Evolutionary conservation across 2,329 filamentous ascomycete species (phyloP), one percentile per base, ranked within the genome.

Genomic region (Phoma herbarum): DNA sequence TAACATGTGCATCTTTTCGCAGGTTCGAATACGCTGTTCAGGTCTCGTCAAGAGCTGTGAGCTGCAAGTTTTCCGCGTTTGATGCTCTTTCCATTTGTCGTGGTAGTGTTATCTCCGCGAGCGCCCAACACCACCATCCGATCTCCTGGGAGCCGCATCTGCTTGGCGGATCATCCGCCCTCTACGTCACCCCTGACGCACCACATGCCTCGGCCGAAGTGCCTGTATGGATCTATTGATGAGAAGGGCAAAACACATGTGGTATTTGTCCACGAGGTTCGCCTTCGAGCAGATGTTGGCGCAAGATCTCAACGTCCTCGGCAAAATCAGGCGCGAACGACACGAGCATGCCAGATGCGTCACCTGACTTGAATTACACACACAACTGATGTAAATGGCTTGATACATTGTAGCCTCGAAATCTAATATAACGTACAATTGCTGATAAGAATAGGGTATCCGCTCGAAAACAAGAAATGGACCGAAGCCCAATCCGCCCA

Each of bases 361-460:
- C 39, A 44, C 23, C 16, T 35, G n/a, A 25, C 28, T 14, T 23
- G 4, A 41, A 23, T 18, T 11, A 12, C 12, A 41, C 18, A n/a
- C 5, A n/a, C 16, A 16, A 4, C 4, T 16, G 12, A 42, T 14
- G 12, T 11, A 18, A 12, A 20, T 23, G 26, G 11, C 26, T 12
- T 26, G 28, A 37, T 43, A 9, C 10, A 46, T 53, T 35, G 25
- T 22, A 23, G 10, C 20, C 35, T 23, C 22, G 23, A 37, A 48
- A 20, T 45, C 9, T 25, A 37, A 16, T 16, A 33, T 11, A n/a
- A 14, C 6, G 14, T n/a, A 18, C 18, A 16, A 41, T 33, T 33
- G 41, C 41, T 26, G 26, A 46, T 53, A 54, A 59, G 3, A 46
- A 59, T 51, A 59, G 56, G 56, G 56, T 59, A 59, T 59, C 20